A percentile compares a stretch with the other conserved stretches of the same genome.
These are phyloP conservation scores for Huntiella abstrusa DNA, from an alignment of 2,329 filamentous ascomycete species.

Conservation along the genomic window DNA sequence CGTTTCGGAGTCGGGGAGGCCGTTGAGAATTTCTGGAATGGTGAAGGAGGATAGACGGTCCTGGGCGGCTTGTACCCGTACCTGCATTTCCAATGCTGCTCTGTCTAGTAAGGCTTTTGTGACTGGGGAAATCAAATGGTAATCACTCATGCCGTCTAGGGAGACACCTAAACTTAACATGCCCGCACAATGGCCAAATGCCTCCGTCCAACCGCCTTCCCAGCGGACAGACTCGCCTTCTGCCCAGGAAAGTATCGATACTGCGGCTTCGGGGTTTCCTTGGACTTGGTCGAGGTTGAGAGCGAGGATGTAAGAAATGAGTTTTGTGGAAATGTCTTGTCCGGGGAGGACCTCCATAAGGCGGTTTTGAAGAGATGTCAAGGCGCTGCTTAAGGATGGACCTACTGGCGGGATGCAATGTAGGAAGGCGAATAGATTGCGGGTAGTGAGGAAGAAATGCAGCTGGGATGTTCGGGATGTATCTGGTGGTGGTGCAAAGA, in stretches of 20 bases:
- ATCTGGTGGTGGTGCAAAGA: slow-evolving; percentile 37
- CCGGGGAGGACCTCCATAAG: slow-evolving; percentile 38
- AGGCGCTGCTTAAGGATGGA: slow-evolving; percentile 40
- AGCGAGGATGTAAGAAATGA: slow-evolving; percentile 40
- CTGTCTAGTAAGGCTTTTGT: slow-evolving; percentile 44
- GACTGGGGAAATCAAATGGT: slow-evolving; percentile 37
- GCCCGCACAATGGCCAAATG: slow-evolving; percentile 47
- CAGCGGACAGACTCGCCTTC: slow-evolving; percentile 43
- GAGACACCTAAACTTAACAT: slow-evolving; percentile 24
- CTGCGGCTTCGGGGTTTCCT: slow-evolving; percentile 37
- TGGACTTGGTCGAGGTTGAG: slow-evolving; percentile 46
- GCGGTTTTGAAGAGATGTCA: slow-evolving; percentile 41
- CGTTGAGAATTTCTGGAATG: slow-evolving; percentile 31
- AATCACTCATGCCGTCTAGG: slow-evolving; percentile 36
- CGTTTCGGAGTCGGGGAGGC: no score
- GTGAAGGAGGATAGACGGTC: slow-evolving; percentile 40
- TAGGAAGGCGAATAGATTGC: slow-evolving; percentile 49
- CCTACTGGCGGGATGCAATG: slow-evolving; percentile 48
- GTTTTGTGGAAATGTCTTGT: slow-evolving; percentile 36
- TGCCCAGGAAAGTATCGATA: slow-evolving; percentile 45
- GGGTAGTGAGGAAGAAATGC: slow-evolving; percentile 44
- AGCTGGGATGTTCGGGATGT: slow-evolving; percentile 28
- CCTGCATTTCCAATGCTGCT: slow-evolving; percentile 40
- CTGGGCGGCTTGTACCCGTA: slow-evolving; percentile 43
- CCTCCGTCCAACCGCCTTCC: slow-evolving; percentile 49